Evolutionary conservation across 192 early-diverging fungal genomes (phyloP).

Genomic region (Podila epigama): DNA sequence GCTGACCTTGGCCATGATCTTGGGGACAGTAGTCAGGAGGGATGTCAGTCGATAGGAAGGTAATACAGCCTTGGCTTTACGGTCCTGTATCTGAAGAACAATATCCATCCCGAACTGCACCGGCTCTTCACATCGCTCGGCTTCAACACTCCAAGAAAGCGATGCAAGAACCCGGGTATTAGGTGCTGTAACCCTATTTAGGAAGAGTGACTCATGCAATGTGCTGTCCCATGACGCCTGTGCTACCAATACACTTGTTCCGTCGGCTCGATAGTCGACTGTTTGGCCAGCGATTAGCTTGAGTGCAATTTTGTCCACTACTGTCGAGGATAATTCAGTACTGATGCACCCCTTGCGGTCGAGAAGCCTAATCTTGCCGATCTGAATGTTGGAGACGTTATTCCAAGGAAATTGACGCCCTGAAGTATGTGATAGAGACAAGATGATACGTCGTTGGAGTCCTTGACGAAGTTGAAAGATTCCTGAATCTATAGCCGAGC

Average conservation of each 20-base stretch:
- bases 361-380: conserved; percentile 57
- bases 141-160: conserved; percentile 63
- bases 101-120: conserved; percentile 69
- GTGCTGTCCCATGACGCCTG: conserved; percentile 81
- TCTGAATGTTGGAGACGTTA: conserved; percentile 47
- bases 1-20: conserved; percentile 52
- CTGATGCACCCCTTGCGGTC: conserved; percentile 72
- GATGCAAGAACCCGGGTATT: conserved; percentile 64
- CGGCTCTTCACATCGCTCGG: conserved; percentile 66
- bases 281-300: conserved; percentile 56
- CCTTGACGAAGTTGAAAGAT: conserved; percentile 76
- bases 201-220: conserved; percentile 69
- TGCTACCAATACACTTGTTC: conserved; percentile 64
- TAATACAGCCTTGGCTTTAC: conserved; percentile 52
- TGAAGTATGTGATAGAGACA: conserved; percentile 72
- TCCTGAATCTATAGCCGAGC: conserved; percentile 53
- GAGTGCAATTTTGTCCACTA: conserved; percentile 55
- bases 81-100: conserved; percentile 66
- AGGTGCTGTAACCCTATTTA: conserved; percentile 71
- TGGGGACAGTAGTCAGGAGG: conserved; percentile 23
- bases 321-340: conserved; percentile 36
- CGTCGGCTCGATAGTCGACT: conserved; percentile 64
- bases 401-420: conserved; percentile 71
- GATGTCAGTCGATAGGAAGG: conserved; percentile 27
- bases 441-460: conserved; percentile 71